phyloP scores from a whole-genome alignment of 2,329 filamentous ascomycete genomes.

The Trichoderma sp. region DNA sequence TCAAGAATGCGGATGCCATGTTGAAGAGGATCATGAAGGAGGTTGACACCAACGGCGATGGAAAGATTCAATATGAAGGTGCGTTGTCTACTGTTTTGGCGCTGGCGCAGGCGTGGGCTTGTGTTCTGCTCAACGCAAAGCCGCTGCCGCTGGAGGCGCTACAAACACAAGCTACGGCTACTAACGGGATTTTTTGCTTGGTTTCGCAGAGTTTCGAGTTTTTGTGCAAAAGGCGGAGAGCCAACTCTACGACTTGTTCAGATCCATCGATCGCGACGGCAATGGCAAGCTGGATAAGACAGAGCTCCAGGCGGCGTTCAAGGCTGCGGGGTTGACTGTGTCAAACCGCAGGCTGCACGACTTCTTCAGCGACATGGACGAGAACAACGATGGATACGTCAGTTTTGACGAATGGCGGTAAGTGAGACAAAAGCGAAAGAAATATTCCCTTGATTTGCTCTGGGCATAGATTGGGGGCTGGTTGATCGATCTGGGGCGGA shows the following conservation, averaged over 20 bases:
- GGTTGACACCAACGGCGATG: conserved; percentile 85
- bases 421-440: conserved; percentile 38
- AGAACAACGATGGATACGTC: conserved; percentile 84
- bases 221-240: conserved; percentile 88
- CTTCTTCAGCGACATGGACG: conserved; percentile 89
- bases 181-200: conserved; percentile 15
- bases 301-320: conserved; percentile 81
- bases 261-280: conserved; percentile 79
- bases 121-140: neutral
- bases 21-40: conserved; percentile 76
- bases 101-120: neutral
- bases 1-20: conserved; percentile 91
- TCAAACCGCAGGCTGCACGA: conserved; percentile 74
- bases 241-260: conserved; percentile 79
- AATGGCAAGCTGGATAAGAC: conserved; percentile 83
- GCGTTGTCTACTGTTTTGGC: conserved; percentile 35
- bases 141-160: neutral
- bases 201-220: conserved; percentile 73
- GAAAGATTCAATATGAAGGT: conserved; percentile 90
- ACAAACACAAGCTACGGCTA: neutral
- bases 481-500: conserved; percentile 11
- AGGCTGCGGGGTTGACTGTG: conserved; percentile 74
- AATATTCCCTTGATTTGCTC: neutral
- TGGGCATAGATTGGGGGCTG: neutral
- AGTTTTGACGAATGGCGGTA: conserved; percentile 97